Base-by-base conservation (phyloP, 176 grass and related monocot genomes). In the Raddia guianensis region DNA sequence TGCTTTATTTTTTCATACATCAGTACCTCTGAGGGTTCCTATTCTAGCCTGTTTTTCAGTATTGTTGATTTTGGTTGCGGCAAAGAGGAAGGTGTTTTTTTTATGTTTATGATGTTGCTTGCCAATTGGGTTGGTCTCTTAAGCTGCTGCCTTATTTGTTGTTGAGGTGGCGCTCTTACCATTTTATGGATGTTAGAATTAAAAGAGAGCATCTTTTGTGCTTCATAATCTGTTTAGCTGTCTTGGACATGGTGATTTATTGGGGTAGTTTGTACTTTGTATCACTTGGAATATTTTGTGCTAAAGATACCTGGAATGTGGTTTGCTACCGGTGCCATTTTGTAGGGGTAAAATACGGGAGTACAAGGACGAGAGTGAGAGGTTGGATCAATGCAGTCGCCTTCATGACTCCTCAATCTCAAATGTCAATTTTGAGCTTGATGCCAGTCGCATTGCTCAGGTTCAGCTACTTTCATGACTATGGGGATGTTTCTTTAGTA, bases 301-400 rank as follows among this genome's bases (percentile, higher is more conserved):
- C 79, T 66, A 37, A 56, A 69, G 65, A 80, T 43, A 54, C 40
- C 40, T 80, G 10, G 50, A 77, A 18, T 66, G 40, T 34, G 15
- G 12, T 51, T 77, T 18, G 14, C 57, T 83, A 73, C 83, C 49
- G 2, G 12, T 66, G 21, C 52, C 15, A 15, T 69, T 84, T 82
- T 94, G 72, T 70, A 99, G 96, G 78, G 86, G 86, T 73, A 88
- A 90, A 43, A 86, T 99, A 73, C 82, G 89, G 16, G 90, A 89
- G 46, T 95, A 93, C 82, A 95, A 80, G 85, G 86, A 95, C 27
- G 96, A 99, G 82, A 95, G 96, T 6, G 88, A 93, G 88, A 91
- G 89, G 81, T 74, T 99, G 75, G 96, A 99, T 78, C 92, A 91
- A 37, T 99, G 92, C 72, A 79, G 70, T 67, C 90, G 96, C 5